Evolutionary conservation across 2,329 filamentous ascomycete species (phyloP), one percentile per base, ranked within the genome.

Genomic region (Ophiocordyceps camponoti-saundersi): DNA sequence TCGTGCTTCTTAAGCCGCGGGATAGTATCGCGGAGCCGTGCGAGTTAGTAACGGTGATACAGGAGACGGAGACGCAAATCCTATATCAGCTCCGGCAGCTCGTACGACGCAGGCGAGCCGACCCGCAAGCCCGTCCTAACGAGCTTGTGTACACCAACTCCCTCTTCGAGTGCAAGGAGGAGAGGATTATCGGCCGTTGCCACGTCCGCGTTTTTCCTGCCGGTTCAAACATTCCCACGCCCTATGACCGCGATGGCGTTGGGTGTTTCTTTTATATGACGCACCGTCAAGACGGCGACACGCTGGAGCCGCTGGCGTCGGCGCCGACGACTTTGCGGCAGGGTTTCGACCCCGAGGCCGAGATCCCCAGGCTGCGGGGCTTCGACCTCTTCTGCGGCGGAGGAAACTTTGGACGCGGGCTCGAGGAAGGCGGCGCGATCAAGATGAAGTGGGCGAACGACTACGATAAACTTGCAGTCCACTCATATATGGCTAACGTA

Each of bases 301-400:
- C 34, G 16, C 34, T 39, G 3, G 51, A 65, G 0, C 65, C 69
- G 0, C 56, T 76, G 0, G 44, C 55, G 1, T 32, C 57, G 1
- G 56, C 59, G 21, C 67, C 65, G 0, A 34, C 47, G 6, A 56
- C 54, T 5, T 51, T 82, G 2, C 67, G 63, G 0, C 72, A 83
- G 59, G 79, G 78, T 0, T 75, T 75, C 41, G 64, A 80, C 51
- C 72, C 75, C 0, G 44, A 47, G 0, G 52, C 50, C 1, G 30
- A 49, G 6, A 48, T 57, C 48, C 49, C 56, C 18, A 68, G 67
- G 48, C 65, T 85, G 10, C 66, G 65, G 6, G 82, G 80, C 0
- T 62, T 90, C 3, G 83, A 87, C 51, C 64, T 92, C 0, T 93
- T 86, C 55, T 86, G 81, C 52, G 86, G 86, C 1, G 80, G 82